Base-by-base conservation (phyloP, 768 basidiomycete species). In the Calvatia gigantea region DNA sequence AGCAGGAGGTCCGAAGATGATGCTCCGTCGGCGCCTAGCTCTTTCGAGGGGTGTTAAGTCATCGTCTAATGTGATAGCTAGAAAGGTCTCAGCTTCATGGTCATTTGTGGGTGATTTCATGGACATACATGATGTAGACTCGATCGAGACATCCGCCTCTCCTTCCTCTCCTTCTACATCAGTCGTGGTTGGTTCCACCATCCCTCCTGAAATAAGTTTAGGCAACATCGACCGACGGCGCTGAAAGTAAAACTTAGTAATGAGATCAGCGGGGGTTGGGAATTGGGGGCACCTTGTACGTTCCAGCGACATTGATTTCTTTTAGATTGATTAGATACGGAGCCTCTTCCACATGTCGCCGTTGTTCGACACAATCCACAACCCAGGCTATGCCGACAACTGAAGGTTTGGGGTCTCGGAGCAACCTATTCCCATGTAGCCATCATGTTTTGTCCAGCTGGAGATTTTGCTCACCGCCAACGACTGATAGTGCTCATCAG, bases 361-460 rank as follows among this genome's bases (percentile, higher is more conserved):
- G 76, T 59, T 84, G 81, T 62, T 94, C 91, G 1, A 80, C 87
- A 60, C 91, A 95, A 64, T 91, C 85, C 2, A 94, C 89, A 4
- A 95, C 88, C 93, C 93, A 94, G 15, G 83, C 87, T 61, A 94
- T 90, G 6, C 91, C 89, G 14, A 96, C 87, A 14, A 92, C 84
- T 23, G 73, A 60, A 0, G 93, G 93, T 63, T 86, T 64, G 67
- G 80, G 89, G 37, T 91, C 85, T 42, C 82, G 73, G 21, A 90
- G 71, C 45, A 83, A 65, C 50, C 88, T 89, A 31, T 12, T 12
- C 15, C 25, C 17, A 54, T 31, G 3, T 51, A 2, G 33, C 38
- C 27, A 15, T 49, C 42, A 21, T 56, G 28, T 39, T 19, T 42
- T 47, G 42, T 14, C 2, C 6, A 58, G 46, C 28, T 45, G 19